These are phyloP conservation scores for Lojkania enalia DNA, from an alignment of 2,329 filamentous ascomycete genomes.

Conservation along the genomic window DNA sequence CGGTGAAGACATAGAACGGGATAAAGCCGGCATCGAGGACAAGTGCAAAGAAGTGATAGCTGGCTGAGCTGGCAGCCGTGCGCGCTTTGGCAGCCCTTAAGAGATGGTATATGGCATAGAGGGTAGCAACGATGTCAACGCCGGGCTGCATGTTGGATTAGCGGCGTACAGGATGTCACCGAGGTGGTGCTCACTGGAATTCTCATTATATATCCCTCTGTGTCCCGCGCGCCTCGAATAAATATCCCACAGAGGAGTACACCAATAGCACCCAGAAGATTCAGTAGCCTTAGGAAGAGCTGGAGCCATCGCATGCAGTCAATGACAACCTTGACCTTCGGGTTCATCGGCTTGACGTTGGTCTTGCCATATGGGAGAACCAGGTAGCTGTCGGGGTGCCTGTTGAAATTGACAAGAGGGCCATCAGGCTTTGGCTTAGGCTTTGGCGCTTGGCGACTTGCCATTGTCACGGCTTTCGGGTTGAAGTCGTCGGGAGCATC, in stretches of 20 bases:
- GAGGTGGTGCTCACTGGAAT: conserved; percentile 65
- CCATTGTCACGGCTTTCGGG: conserved; percentile 81
- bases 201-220: conserved; percentile 74
- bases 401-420: conserved; percentile 79
- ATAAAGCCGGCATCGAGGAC: conserved; percentile 70
- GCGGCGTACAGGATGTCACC: conserved; percentile 5
- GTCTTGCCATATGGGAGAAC: conserved; percentile 65
- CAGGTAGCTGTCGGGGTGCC: conserved; percentile 77
- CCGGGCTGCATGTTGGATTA: conserved; percentile 61
- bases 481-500: conserved; percentile 68
- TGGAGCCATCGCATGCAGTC: conserved; percentile 70
- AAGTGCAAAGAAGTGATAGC: conserved; percentile 84
- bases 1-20: conserved; percentile 65
- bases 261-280: conserved; percentile 70
- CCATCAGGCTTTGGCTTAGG: conserved; percentile 69
- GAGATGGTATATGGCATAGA: conserved; percentile 83
- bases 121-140: conserved; percentile 69
- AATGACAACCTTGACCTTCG: conserved; percentile 70
- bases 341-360: conserved; percentile 68
- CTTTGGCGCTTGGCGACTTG: conserved; percentile 68
- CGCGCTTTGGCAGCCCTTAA: conserved; percentile 69
- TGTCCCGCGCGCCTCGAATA: conserved; percentile 66
- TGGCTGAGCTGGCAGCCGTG: conserved; percentile 78
- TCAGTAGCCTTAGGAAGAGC: conserved; percentile 66
- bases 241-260: conserved; percentile 76